phyloP scores from a whole-genome alignment of 2,329 filamentous ascomycete species.

The Esteya vermicola region DNA sequence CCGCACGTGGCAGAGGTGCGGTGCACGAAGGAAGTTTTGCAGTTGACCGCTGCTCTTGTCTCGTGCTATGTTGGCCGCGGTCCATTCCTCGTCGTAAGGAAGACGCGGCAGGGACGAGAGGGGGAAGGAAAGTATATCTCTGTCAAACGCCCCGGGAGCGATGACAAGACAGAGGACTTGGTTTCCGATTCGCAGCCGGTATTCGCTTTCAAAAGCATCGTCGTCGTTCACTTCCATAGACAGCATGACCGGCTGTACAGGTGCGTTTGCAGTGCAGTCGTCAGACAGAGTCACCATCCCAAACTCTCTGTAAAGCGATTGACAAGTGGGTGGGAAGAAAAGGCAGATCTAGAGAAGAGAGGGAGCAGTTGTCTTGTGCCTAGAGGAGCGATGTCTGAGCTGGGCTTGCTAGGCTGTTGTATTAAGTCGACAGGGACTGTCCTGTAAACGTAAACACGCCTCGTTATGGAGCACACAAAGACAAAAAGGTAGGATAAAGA shows the following conservation, averaged over 20 bases:
- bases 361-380: too few species aligned
- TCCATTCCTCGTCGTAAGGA: slow-evolving; percentile 15
- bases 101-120: slow-evolving; percentile 13
- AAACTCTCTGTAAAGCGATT: too few species aligned
- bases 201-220: slow-evolving; percentile 12
- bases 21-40: not conserved
- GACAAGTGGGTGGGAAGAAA: too few species aligned
- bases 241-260: not conserved
- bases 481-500: too few species aligned
- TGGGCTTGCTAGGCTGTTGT: too few species aligned
- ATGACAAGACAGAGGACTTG: slow-evolving; percentile 15
- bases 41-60: slow-evolving; percentile 13
- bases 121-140: slow-evolving; percentile 13
- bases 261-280: not conserved
- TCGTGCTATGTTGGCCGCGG: slow-evolving; percentile 13
- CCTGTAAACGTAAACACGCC: too few species aligned
- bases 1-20: too few species aligned
- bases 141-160: slow-evolving; percentile 13
- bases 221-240: slow-evolving; percentile 5
- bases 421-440: too few species aligned
- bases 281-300: slow-evolving; percentile 1
- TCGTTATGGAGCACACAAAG: too few species aligned
- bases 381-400: too few species aligned
- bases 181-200: slow-evolving; percentile 12
- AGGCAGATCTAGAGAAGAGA: too few species aligned